These are phyloP conservation scores for Dentipellis sp. DNA, from an alignment of 768 basidiomycete genomes.

Conservation along the genomic window DNA sequence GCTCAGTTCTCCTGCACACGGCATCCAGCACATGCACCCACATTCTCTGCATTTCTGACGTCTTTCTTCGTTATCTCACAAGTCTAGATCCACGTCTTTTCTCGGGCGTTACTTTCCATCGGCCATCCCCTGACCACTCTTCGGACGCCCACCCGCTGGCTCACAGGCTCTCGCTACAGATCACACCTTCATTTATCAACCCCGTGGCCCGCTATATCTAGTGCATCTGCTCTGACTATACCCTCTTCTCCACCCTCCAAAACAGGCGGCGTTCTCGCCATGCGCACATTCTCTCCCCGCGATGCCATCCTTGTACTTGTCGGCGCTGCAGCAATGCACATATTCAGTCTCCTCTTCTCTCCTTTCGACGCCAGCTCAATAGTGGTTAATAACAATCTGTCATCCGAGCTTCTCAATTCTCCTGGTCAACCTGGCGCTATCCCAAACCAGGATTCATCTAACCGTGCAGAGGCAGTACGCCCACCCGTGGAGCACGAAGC, in stretches of 20 bases:
- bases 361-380: not conserved
- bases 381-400: conserved; percentile 13
- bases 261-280: not conserved
- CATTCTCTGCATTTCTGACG: too few relatives aligned
- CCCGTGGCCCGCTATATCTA: too few relatives aligned
- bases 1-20: too few relatives aligned
- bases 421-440: not conserved
- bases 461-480: too few relatives aligned
- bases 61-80: too few relatives aligned
- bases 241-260: not conserved
- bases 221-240: not conserved
- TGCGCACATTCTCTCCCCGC: conserved; percentile 36
- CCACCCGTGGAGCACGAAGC: not conserved
- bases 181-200: too few relatives aligned
- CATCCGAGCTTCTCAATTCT: not conserved
- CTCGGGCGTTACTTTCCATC: too few relatives aligned
- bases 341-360: conserved; percentile 33
- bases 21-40: too few relatives aligned
- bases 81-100: too few relatives aligned
- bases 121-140: too few relatives aligned
- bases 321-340: conserved; percentile 47
- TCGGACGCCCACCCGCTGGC: too few relatives aligned
- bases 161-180: too few relatives aligned
- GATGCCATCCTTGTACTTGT: conserved; percentile 52
- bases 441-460: not conserved